Percentiles rank a stretch among this genome's conserved stretches.
Conservation (phyloP, 2,329 filamentous ascomycete species). For the Drechslerella dactyloides region DNA sequence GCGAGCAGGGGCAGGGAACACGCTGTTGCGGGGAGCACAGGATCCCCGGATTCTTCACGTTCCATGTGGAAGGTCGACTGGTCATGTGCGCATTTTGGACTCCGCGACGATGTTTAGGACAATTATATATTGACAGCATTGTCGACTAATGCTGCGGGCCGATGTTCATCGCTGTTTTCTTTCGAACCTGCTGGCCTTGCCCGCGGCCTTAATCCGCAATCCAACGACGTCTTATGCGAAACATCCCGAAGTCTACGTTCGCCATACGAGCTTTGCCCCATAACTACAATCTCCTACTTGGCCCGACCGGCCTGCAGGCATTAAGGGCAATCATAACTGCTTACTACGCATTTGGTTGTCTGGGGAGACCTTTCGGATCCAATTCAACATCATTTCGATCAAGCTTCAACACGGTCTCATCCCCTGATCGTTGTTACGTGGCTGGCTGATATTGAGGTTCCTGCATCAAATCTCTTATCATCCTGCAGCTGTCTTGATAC, state of each 20-base stretch:
- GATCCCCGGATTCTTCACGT: slow-evolving; percentile 14
- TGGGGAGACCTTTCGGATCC: neutral
- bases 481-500: neutral
- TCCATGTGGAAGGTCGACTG: slow-evolving; percentile 31
- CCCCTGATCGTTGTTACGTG: neutral
- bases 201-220: neutral
- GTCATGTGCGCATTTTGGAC: neutral
- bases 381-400: neutral
- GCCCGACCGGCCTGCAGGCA: neutral
- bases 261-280: neutral
- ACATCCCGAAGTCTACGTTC: neutral
- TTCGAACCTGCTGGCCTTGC: neutral
- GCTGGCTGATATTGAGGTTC: neutral
- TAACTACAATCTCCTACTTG: neutral
- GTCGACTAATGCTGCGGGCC: neutral
- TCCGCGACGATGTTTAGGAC: neutral
- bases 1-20: no score
- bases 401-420: neutral
- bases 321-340: neutral
- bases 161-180: neutral
- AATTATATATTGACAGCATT: neutral
- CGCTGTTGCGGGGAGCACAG: slow-evolving; percentile 14
- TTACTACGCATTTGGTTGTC: neutral
- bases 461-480: neutral
- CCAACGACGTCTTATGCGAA: slow-evolving; percentile 4